phyloP scores from a whole-genome alignment of 768 basidiomycete species.

The Boletus reticulatus region DNA sequence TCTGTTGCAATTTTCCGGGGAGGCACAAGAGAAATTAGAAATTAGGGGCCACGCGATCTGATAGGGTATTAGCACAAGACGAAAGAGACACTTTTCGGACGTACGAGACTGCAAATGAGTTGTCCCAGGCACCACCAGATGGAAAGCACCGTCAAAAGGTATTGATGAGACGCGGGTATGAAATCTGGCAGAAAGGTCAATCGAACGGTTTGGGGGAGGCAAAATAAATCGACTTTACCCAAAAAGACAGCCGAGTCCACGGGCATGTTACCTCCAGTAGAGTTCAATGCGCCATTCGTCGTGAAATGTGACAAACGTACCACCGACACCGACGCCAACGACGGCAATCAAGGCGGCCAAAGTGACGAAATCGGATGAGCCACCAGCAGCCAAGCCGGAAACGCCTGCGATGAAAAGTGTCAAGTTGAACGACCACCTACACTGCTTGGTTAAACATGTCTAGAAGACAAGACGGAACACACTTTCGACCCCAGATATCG shows the following conservation, averaged over 20 bases:
- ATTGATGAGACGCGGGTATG: constrained; percentile 53
- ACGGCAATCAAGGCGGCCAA: constrained; percentile 47
- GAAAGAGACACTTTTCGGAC: not conserved
- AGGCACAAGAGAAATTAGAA: constrained; percentile 50
- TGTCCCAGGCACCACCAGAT: constrained; percentile 63
- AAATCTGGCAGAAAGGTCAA: constrained; percentile 38
- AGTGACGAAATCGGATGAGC: constrained; percentile 44
- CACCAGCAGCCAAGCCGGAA: constrained; percentile 52
- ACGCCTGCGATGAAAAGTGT: constrained; percentile 53
- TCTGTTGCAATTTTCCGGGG: constrained; percentile 34
- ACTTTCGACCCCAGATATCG: constrained; percentile 52
- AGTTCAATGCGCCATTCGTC: not conserved
- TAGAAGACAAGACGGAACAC: constrained; percentile 3
- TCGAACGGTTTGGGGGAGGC: not conserved
- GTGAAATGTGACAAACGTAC: constrained; percentile 11
- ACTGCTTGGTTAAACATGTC: not conserved
- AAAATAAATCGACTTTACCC: constrained; percentile 27
- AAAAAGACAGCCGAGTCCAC: constrained; percentile 54
- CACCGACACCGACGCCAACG: constrained; percentile 50
- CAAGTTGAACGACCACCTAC: constrained; percentile 51
- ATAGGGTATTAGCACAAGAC: not conserved
- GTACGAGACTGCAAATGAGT: constrained; percentile 46
- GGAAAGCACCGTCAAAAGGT: constrained; percentile 53
- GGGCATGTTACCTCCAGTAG: constrained; percentile 46
- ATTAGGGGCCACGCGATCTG: constrained; percentile 62